Evolutionary conservation across 306 rosid species (phyloP), one percentile per base, ranked within the genome.

Genomic region (Citrullus amarus): DNA sequence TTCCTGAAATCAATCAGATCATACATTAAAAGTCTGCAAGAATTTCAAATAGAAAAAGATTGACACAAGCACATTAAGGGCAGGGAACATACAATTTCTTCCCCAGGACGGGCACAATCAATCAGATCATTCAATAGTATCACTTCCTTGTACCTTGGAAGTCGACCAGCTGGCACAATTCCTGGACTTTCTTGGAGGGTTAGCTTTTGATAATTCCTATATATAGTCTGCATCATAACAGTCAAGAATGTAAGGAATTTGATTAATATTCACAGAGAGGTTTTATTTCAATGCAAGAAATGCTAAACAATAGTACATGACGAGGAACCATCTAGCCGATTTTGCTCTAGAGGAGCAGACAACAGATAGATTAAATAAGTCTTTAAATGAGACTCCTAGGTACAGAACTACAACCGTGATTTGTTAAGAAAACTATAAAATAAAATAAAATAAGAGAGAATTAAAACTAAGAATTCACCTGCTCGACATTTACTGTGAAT

Each of bases 21-120:
- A 12, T 73, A 79, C 6, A 81, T 25, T 65, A 51, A 75, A 43
- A 66, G 38, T 84, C 51, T 79, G 82, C 55, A 59, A 85, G 60
- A 62, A 81, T 67, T 78, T 75, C 11, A 60, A 77, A 44, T 9
- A 50, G 74, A 81, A 76, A 41, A 39, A 80, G 86, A 79, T 80
- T 3, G 11, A 71, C 38, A 50, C 7, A 17, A 51, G 25, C 7
- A 50, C 22, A 51, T 16, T 48, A 0, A 69, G 53, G 84, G 57
- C 48, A 75, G 81, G 83, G 70, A 82, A 22, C 41, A 3, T 92
- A 95, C 99, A 80, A 95, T 95, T 83, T 95, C 97, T 92, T 95
- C 99, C 32, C 99, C 99, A 44, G 99, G 99, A 46, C 99, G 96
- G 38, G 99, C 99, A 82, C 99, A 95, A 79, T 95, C 99, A 83